A percentile compares a stretch with the other conserved stretches of the same genome.
Conservation (phyloP, 371 early-diverging fungal species). For the Mucor sp. region DNA sequence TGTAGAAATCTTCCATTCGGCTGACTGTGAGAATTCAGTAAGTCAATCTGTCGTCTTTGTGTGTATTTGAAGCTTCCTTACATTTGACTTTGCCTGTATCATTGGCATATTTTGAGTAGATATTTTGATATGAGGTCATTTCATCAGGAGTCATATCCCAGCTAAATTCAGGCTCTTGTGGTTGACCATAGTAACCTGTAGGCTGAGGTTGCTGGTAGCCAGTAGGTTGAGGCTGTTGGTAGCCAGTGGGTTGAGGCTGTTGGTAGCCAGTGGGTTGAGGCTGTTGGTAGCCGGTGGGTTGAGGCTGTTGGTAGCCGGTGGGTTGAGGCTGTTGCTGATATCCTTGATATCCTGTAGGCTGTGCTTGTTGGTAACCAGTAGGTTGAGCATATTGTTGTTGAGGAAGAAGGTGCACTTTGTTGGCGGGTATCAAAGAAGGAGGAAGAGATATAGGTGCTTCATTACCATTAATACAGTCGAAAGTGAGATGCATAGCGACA, state of each 20-base stretch:
- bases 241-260: conserved; percentile 24
- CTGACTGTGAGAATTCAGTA: conserved; percentile 39
- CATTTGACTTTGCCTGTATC: conserved; percentile 68
- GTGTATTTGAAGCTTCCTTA: conserved; percentile 20
- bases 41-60: not conserved
- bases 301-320: conserved; percentile 38
- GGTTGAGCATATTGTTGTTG: conserved; percentile 41
- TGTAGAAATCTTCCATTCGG: conserved; percentile 65
- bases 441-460: conserved; percentile 53
- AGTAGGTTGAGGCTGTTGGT: conserved; percentile 22
- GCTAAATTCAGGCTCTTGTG: conserved; percentile 53
- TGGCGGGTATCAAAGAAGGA: conserved; percentile 18
- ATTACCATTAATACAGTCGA: conserved; percentile 64
- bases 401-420: conserved; percentile 31
- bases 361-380: conserved; percentile 39
- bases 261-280: conserved; percentile 47
- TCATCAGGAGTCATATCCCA: conserved; percentile 79
- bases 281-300: conserved; percentile 32
- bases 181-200: conserved; percentile 32
- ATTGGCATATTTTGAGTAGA: conserved; percentile 62
- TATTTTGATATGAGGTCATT: conserved; percentile 67
- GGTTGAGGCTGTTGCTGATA: conserved; percentile 44
- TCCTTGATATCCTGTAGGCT: conserved; percentile 30
- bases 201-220: conserved; percentile 36
- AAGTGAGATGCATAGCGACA: conserved; percentile 80